These are phyloP conservation scores for Botrytis fabae DNA, from an alignment of 2,329 filamentous ascomycete genomes.

Conservation along the genomic window DNA sequence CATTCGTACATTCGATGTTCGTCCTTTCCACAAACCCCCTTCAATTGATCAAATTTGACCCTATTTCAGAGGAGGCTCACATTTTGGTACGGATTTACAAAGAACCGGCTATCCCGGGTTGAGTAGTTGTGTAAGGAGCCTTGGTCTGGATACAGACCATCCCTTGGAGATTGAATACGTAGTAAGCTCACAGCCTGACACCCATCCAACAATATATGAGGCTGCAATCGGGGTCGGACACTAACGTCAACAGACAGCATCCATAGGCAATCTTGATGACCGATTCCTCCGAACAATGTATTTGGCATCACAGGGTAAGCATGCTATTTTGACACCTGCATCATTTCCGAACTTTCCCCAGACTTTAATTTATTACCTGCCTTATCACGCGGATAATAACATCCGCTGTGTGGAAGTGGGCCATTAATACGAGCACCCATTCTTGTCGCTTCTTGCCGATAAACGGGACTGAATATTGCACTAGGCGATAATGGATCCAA, in stretches of 20 bases:
- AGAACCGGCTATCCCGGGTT: conserved; percentile 74
- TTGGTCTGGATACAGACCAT: conserved; percentile 59
- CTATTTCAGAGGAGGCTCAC: conserved; percentile 53
- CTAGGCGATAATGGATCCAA: conserved; percentile 49
- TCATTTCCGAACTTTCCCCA: conserved; percentile 23
- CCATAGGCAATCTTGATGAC: conserved; percentile 73
- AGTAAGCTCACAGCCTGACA: conserved; percentile 45
- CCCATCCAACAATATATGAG: not conserved
- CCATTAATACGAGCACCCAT: conserved; percentile 10
- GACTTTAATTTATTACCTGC: conserved; percentile 17
- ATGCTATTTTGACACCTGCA: conserved; percentile 6
- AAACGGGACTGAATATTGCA: conserved; percentile 22
- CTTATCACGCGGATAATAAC: conserved; percentile 6
- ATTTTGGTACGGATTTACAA: conserved; percentile 50
- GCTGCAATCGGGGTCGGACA: not conserved
- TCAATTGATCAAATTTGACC: conserved; percentile 16
- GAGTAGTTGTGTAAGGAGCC: conserved; percentile 60
- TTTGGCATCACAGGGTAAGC: conserved; percentile 55
- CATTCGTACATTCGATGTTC: conserved; percentile 84
- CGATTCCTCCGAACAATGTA: conserved; percentile 63
- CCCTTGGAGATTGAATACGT: conserved; percentile 72
- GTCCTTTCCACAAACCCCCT: conserved; percentile 37
- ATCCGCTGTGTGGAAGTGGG: not conserved
- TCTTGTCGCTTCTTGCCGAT: conserved; percentile 15
- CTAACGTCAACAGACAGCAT: conserved; percentile 61